Base-by-base conservation (phyloP, 2,329 filamentous ascomycete genomes). In the Daldinia sp. region DNA sequence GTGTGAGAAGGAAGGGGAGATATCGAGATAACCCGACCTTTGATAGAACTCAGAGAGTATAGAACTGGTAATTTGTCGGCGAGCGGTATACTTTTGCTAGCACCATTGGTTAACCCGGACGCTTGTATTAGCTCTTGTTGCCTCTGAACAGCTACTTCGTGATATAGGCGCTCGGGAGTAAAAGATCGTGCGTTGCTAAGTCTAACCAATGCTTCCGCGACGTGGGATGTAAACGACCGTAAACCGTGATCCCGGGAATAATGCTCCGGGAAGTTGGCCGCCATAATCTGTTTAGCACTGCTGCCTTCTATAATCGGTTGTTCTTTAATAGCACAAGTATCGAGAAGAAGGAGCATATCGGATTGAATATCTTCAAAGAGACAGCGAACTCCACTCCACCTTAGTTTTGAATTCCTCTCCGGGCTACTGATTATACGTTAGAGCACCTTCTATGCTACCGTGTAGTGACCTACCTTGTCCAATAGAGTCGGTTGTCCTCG, bases 371-470 rank as follows among this genome's bases (percentile, higher is more conserved):
- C 86, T 66, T 89, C 86, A 51, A 90, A 82, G 13, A 88, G 75
- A 70, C 83, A 87, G 58, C 85, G 83, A 1, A 90, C 80, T n/a
- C 84, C 84, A 67, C 84, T 82, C 87, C 87, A 90, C 69, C 85
- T 88, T 25, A 90, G 77, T 73, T 83, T 87, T 29, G 85, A 79
- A 71, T 87, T 83, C 64, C 85, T 82, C 47, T 81, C 80, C 43
- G 81, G 65, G 75, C 86, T 85, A 76, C 87, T 89, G 73, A 52
- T 47, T 69, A 43, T 32, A 58, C 67, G 72, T 83, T 73, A 83
- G 79, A 77, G 74, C 63, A 72, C 45, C 34, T 48, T 61, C 60
- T 55, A 56, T 35, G 68, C 50, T 66, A 58, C 51, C 60, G 17
- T 61, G 48, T 66, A 25, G 69, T 65, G 60, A 81, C 86, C 79